Evolutionary conservation across 2,329 filamentous ascomycete species (phyloP).

Genomic region (Davidsoniella neocaledoniae): DNA sequence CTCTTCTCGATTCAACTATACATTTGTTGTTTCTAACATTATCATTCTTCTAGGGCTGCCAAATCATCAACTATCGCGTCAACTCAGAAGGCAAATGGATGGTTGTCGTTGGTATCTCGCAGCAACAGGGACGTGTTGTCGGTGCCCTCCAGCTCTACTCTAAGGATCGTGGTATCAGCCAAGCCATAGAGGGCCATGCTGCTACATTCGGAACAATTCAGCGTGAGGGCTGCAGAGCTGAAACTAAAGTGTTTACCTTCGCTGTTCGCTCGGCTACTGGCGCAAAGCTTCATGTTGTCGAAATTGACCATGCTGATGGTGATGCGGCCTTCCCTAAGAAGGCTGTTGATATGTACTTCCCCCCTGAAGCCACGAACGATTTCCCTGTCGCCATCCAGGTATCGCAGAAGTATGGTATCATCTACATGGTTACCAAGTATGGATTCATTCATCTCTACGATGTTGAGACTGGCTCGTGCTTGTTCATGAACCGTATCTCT

Average conservation of each 20-base stretch:
- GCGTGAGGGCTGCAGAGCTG: conserved; percentile 72
- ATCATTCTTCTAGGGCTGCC: conserved; percentile 50
- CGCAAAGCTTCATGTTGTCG: conserved; percentile 82
- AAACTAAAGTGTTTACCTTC: conserved; percentile 94
- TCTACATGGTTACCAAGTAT: conserved; percentile 97
- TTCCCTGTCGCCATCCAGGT: conserved; percentile 98
- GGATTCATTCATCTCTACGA: conserved; percentile 99
- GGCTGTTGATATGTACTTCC: conserved; percentile 95
- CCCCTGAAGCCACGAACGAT: conserved; percentile 84
- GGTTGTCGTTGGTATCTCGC: conserved; percentile 90
- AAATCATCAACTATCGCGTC: conserved; percentile 99
- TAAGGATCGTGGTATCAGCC: conserved; percentile 87
- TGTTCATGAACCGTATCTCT: conserved; percentile 99
- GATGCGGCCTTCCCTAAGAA: conserved; percentile 91
- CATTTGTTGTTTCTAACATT: neutral
- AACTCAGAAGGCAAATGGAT: conserved; percentile 97
- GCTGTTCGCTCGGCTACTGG: conserved; percentile 78
- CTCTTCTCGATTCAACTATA: neutral
- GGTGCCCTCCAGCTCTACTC: conserved; percentile 97
- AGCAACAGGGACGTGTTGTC: conserved; percentile 81
- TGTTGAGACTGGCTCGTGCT: conserved; percentile 82
- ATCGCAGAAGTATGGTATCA: conserved; percentile 87
- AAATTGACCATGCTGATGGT: conserved; percentile 81
- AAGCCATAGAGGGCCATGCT: conserved; percentile 93
- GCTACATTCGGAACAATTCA: conserved; percentile 83